Evolutionary conservation across 2,329 filamentous ascomycete genomes (phyloP), one percentile per base, ranked within the genome.

Genomic region (Xylaria sp.): DNA sequence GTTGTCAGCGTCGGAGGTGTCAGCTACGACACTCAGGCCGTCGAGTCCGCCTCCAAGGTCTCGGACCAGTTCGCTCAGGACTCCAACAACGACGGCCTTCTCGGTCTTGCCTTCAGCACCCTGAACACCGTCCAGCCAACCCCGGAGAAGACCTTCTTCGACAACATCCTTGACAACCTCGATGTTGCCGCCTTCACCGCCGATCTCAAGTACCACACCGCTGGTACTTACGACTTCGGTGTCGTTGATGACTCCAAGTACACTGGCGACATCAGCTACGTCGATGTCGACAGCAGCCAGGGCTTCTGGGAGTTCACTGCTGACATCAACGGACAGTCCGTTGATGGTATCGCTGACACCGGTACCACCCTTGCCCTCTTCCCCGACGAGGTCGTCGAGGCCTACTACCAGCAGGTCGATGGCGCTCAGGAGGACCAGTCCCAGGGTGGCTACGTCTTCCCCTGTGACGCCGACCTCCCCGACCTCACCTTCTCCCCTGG

Each of bases 291-390:
- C 66, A 69, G 60, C 68, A 77, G 75, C 69, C 60, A 77, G 4
- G 79, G 79, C 15, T 81, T 77, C 75, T 82, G 80, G 80, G 66
- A 65, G 56, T 81, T 80, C 68, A 73, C 70, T 13, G 79, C 78
- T 67, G 68, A 72, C 59, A 71, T 75, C 68, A 67, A 70, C 68
- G 72, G 64, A 18, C 62, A 73, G 28, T 52, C 69, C 15, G 70
- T 81, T 57, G 75, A 71, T 10, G 85, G 85, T 23, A 89, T 89
- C 68, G 85, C 85, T 31, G 88, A 90, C 79, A 90, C 88, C 12
- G 88, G 88, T 64, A 89, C 88, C 13, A 87, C 87, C 18, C 82
- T 90, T 65, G 82, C 64, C 80, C 88, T 68, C 81, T 83, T 71
- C 77, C 80, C 55, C 74, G 80, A 18, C 56, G 20, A 20, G 13